phyloP scores from a whole-genome alignment of 31 red algal genomes.

The Asparagopsis taxiformis region DNA sequence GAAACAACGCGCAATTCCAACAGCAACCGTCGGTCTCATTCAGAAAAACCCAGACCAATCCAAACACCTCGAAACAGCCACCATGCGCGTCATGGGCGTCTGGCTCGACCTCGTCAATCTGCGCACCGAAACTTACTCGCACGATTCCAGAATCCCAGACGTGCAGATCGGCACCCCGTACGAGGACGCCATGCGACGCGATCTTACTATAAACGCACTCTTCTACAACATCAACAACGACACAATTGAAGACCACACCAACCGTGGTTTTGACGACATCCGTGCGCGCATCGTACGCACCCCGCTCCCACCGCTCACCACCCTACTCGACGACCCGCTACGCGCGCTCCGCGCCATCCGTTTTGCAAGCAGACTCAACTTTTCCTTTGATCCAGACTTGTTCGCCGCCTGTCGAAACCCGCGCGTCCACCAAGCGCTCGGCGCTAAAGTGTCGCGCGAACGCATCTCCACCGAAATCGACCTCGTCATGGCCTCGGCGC shows the following conservation, averaged over 20 bases:
- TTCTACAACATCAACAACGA: constrained; percentile 97
- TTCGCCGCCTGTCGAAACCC: constrained; percentile 46
- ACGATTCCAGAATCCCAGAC: constrained; percentile 76
- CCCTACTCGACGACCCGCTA: constrained; percentile 94
- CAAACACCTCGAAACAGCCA: constrained; percentile 98
- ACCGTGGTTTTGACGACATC: constrained; percentile 76
- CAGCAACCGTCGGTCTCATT: constrained; percentile 55
- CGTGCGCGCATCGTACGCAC: constrained; percentile 73
- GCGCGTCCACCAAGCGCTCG: constrained; percentile 74
- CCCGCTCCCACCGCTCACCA: constrained; percentile 76
- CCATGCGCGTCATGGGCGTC: constrained; percentile 76
- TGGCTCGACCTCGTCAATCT: constrained; percentile 94
- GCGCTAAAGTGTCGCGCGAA: constrained; percentile 85
- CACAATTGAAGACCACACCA: constrained; percentile 82
- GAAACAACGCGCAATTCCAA: constrained; percentile 13
- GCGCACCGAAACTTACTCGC: constrained; percentile 90
- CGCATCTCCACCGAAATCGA: constrained; percentile 78
- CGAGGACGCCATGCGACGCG: constrained; percentile 91
- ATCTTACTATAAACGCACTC: constrained; percentile 97
- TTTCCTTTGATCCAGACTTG: constrained; percentile 57
- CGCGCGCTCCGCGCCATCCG: constrained; percentile 89
- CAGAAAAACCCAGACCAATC: constrained; percentile 86
- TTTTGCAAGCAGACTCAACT: constrained; percentile 84
- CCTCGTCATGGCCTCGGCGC: constrained; percentile 40
- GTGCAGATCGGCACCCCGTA: constrained; percentile 79